phyloP scores from a whole-genome alignment of 805 yeast genomes.

The Myxozyma neotropica region DNA sequence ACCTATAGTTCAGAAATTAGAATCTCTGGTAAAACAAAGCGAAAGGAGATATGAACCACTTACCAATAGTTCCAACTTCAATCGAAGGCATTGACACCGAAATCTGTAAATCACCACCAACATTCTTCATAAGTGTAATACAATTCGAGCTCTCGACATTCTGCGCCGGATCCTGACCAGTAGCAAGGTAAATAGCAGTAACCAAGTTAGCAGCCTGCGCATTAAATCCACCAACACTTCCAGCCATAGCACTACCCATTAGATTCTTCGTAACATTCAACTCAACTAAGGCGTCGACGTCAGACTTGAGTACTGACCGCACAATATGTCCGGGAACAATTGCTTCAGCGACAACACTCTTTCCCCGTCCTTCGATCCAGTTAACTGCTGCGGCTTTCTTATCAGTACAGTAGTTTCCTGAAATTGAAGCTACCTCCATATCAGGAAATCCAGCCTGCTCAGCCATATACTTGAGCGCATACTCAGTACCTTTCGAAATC shows the following conservation, averaged over 20 bases:
- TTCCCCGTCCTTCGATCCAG: slow-evolving; percentile 99
- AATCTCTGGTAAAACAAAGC: background rate
- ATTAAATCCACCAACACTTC: slow-evolving; percentile 95
- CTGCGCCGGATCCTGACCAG: slow-evolving; percentile 99
- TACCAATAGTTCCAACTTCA: slow-evolving; percentile 94
- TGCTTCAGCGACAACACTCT: slow-evolving; percentile 96
- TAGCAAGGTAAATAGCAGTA: slow-evolving; percentile 90
- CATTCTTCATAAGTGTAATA: slow-evolving; percentile 90
- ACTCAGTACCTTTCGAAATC: slow-evolving; percentile 98
- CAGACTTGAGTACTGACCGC: slow-evolving; percentile 79
- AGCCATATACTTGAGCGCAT: slow-evolving; percentile 78
- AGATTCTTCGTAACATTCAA: slow-evolving; percentile 86
- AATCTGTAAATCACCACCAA: slow-evolving; percentile 75
- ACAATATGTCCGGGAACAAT: slow-evolving; percentile 82
- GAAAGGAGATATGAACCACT: background rate
- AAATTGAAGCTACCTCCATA: slow-evolving; percentile 88
- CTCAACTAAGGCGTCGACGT: slow-evolving; percentile 88
- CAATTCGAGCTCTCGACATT: slow-evolving; percentile 97
- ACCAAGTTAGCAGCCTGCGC: slow-evolving; percentile 98
- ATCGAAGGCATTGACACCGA: slow-evolving; percentile 99
- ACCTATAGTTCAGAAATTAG: slow-evolving; percentile 41
- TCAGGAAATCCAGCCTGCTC: slow-evolving; percentile 90
- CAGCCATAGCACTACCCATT: slow-evolving; percentile 98
- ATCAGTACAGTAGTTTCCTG: slow-evolving; percentile 97
- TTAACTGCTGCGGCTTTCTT: slow-evolving; percentile 97